A percentile compares a stretch with the other conserved stretches of the same genome.
phyloP scores from a whole-genome alignment of 2,329 filamentous ascomycete species.

The Ophiocordyceps camponoti-leonardi region DNA sequence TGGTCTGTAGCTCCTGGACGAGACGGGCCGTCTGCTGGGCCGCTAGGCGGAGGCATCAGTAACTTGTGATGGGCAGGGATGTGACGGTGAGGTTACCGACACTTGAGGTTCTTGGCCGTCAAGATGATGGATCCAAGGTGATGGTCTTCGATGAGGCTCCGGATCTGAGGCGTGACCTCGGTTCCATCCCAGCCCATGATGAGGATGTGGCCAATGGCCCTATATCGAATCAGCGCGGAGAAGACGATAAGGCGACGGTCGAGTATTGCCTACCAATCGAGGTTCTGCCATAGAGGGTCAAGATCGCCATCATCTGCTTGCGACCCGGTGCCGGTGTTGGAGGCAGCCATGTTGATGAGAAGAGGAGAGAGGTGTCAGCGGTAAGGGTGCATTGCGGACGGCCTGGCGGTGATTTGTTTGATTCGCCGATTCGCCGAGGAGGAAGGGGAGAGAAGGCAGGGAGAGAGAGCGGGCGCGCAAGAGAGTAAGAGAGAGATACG shows the following conservation, averaged over 20 bases:
- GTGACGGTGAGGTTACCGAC: constrained; percentile 26
- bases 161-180: constrained; percentile 67
- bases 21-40: constrained; percentile 78
- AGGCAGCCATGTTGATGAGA: constrained; percentile 8
- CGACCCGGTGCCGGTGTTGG: constrained; percentile 9
- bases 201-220: constrained; percentile 59
- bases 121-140: constrained; percentile 78
- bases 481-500: background rate
- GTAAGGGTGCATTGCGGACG: background rate
- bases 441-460: background rate
- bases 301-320: constrained; percentile 14
- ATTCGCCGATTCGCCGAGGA: background rate
- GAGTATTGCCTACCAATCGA: constrained; percentile 48
- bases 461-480: background rate
- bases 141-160: constrained; percentile 62
- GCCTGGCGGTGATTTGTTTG: background rate
- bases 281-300: constrained; percentile 56
- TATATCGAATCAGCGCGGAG: constrained; percentile 12
- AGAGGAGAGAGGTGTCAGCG: constrained; percentile 3
- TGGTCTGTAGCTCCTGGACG: constrained; percentile 81
- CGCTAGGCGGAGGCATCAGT: constrained; percentile 35
- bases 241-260: background rate
- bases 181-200: constrained; percentile 80
- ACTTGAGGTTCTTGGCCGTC: constrained; percentile 73
- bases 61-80: background rate